Percentiles rank a stretch among this genome's conserved stretches.
Conservation (phyloP, 805 yeast species). For the Pichia cabralensis region DNA sequence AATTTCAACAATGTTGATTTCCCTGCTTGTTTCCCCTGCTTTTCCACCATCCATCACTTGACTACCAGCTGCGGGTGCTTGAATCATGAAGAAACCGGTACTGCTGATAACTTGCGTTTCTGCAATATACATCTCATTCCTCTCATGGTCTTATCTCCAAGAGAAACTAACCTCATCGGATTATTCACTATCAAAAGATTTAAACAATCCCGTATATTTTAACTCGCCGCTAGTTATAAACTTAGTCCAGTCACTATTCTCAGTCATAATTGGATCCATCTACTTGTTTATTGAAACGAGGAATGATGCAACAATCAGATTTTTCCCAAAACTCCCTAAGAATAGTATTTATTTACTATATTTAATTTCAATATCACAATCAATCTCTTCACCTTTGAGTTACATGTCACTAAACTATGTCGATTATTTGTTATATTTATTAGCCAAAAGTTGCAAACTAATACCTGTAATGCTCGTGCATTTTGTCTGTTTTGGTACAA, state of each 20-base stretch:
- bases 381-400: constrained; percentile 76
- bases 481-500: constrained; percentile 53
- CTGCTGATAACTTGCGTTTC: constrained; percentile 22
- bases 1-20: too few relatives aligned
- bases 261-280: constrained; percentile 53
- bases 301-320: constrained; percentile 9
- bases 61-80: too few relatives aligned
- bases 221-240: constrained; percentile 75
- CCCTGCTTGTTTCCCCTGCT: too few relatives aligned
- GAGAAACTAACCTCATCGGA: constrained; percentile 75
- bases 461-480: constrained; percentile 92
- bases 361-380: constrained; percentile 61
- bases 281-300: constrained; percentile 42
- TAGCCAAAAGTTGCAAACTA: constrained; percentile 89
- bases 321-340: constrained; percentile 24
- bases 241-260: constrained; percentile 62
- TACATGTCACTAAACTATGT: constrained; percentile 71
- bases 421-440: constrained; percentile 71
- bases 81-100: background rate
- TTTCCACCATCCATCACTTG: too few relatives aligned
- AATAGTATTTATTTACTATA: constrained; percentile 26
- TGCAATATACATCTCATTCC: constrained; percentile 80
- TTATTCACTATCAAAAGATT: constrained; percentile 41
- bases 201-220: constrained; percentile 31
- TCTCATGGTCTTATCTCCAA: constrained; percentile 88